Conservation (phyloP, 768 basidiomycete genomes). For the Lactarius indigo region DNA sequence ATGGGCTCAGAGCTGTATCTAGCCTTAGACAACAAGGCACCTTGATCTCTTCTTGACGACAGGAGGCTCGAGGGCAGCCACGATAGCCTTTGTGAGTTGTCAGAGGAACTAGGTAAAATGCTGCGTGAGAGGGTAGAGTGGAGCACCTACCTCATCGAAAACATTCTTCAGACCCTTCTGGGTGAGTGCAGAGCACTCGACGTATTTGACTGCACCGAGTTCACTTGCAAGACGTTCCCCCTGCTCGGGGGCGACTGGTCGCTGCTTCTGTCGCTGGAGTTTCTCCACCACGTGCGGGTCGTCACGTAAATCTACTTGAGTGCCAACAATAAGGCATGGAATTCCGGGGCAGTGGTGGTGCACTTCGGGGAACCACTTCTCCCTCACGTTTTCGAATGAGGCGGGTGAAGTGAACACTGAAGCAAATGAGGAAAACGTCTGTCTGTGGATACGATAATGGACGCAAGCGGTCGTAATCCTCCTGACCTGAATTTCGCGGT, state of each 20-base stretch:
- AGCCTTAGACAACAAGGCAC: slow-evolving; percentile 80
- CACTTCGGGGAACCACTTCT: slow-evolving; percentile 99
- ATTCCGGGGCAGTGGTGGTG: slow-evolving; percentile 99
- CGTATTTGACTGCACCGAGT: slow-evolving; percentile 97
- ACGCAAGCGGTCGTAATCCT: slow-evolving; percentile 99
- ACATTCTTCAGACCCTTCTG: slow-evolving; percentile 99
- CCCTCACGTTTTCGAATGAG: slow-evolving; percentile 99
- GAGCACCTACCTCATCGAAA: slow-evolving; percentile 87
- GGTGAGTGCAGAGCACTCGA: slow-evolving; percentile 98
- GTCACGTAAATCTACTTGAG: slow-evolving; percentile 95
- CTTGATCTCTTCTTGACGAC: slow-evolving; percentile 74
- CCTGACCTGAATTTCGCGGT: slow-evolving; percentile 66
- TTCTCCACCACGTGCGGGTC: slow-evolving; percentile 93
- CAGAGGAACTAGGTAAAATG: neutral
- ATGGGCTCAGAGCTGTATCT: slow-evolving; percentile 28
- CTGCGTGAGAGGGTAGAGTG: neutral
- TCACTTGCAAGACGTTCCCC: slow-evolving; percentile 95
- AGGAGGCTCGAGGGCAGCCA: slow-evolving; percentile 97
- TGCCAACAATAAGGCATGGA: slow-evolving; percentile 98
- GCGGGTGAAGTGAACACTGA: slow-evolving; percentile 99
- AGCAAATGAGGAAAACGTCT: slow-evolving; percentile 99
- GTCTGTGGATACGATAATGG: slow-evolving; percentile 99
- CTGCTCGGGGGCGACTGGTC: slow-evolving; percentile 81
- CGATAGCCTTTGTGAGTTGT: slow-evolving; percentile 70
- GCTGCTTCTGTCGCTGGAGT: slow-evolving; percentile 92